Base-by-base conservation (phyloP, 441 rosid genomes). In the Populus tomentosa region DNA sequence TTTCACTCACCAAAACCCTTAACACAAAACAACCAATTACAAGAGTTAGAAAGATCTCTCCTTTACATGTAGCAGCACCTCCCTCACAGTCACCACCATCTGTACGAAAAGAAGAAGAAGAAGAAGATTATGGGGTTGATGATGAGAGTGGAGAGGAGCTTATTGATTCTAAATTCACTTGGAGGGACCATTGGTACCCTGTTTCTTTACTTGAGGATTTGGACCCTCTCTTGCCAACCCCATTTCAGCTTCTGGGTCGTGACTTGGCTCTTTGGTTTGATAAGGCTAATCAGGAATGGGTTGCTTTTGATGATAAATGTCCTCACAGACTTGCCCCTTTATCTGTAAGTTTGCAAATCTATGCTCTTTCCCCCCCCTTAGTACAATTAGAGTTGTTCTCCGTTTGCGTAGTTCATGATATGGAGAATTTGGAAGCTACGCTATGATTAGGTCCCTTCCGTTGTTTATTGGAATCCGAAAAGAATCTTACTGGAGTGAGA, bases 101-200 rank as follows among this genome's bases (percentile, higher is more conserved):
- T 42, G 67, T 78, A 65, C 82, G 77, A 70, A 83, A 84, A 80
- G 82, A 82, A 63, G 88, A 80, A 69, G 85, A 30, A 30, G 85
- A 70, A 2, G 78, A 64, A 40, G 75, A 64, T 26, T 67, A 26
- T 53, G 50, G 61, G 42, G 68, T 72, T 14, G 82, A 78, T 69
- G 46, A 75, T 26, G 89, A 80, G 4, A 53, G 40, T 74, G 89
- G 84, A 23, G 86, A 89, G 69, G 91, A 88, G 74, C 82, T 84
- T 77, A 69, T 65, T 76, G 92, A 75, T 53, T 84, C 86, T 13
- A 91, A 88, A 82, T 94, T 94, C 67, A 81, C 87, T 46, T 94
- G 97, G 98, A 89, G 90, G 82, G 97, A 94, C 81, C 97, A 94
- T 68, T 94, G 98, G 98, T 92, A 94, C 79, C 95, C 95, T 8